A percentile compares a stretch with the other conserved stretches of the same genome.
Conservation (phyloP, 257 asterid genomes). For the Salvia rosmarinus region DNA sequence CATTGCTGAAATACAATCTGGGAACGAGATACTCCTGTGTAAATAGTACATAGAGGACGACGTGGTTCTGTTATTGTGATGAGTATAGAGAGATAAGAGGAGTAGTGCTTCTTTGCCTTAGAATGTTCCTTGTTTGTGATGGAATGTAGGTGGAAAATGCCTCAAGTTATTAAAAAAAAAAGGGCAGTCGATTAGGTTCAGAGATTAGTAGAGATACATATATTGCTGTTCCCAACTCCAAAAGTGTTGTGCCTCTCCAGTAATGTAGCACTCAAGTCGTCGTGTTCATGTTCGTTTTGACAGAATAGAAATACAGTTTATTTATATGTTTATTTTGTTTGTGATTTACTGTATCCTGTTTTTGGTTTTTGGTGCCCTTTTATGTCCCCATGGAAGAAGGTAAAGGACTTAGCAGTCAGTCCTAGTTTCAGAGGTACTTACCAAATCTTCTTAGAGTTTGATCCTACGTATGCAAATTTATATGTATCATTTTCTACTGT, state of each 20-base stretch:
- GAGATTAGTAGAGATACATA: constrained; percentile 4
- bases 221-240: neutral
- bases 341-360: constrained; percentile 5
- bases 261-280: constrained; percentile 11
- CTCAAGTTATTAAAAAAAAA: no score
- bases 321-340: constrained; percentile 19
- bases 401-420: no score
- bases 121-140: constrained; percentile 18
- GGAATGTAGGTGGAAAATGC: constrained; percentile 27
- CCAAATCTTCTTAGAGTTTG: neutral
- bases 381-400: no score
- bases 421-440: no score
- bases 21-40: constrained; percentile 23
- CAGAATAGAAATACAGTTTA: constrained; percentile 14
- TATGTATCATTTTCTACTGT: neutral
- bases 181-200: constrained; percentile 29
- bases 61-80: constrained; percentile 30
- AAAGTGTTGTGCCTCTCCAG: constrained; percentile 11
- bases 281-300: constrained; percentile 5
- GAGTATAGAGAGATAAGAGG: constrained; percentile 20
- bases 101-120: neutral
- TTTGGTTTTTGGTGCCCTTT: neutral
- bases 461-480: neutral
- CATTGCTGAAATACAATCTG: constrained; percentile 3
- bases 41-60: constrained; percentile 34